phyloP scores from a whole-genome alignment of 2,329 filamentous ascomycete genomes.

The Cryoendolithus antarcticus region DNA sequence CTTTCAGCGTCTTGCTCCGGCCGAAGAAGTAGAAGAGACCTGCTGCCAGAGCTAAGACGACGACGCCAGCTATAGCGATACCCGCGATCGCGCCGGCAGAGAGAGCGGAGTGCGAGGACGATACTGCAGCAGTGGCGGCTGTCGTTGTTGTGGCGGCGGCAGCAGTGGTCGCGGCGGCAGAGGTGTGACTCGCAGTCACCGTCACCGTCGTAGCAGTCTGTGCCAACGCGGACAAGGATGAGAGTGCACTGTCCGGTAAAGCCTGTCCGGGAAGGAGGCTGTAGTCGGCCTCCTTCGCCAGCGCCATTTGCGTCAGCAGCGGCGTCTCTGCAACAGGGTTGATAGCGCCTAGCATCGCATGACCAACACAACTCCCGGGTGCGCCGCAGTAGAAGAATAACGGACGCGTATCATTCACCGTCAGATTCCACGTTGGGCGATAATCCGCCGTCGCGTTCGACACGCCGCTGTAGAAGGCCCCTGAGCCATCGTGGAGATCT shows the following conservation, averaged over 20 bases:
- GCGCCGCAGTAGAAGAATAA: slow-evolving; percentile 62
- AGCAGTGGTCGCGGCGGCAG: slow-evolving; percentile 7
- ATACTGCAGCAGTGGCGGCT: slow-evolving; percentile 5
- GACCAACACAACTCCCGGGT: slow-evolving; percentile 48
- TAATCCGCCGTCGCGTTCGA: slow-evolving; percentile 2
- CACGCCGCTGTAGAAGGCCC: slow-evolving; percentile 15
- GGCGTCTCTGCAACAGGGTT: slow-evolving; percentile 40
- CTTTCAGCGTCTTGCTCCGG: slow-evolving; percentile 18
- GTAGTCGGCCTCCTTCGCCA: slow-evolving; percentile 16
- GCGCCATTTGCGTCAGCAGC: slow-evolving; percentile 18
- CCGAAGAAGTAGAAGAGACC: slow-evolving; percentile 53
- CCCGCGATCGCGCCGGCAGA: slow-evolving; percentile 31
- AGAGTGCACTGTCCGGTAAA: slow-evolving; percentile 26
- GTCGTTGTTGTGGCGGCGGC: slow-evolving; percentile 7
- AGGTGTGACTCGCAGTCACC: slow-evolving; percentile 7
- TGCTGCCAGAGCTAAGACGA: slow-evolving; percentile 48
- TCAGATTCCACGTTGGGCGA: slow-evolving; percentile 19
- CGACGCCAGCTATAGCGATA: slow-evolving; percentile 51
- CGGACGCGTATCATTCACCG: slow-evolving; percentile 50
- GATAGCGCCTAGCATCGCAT: slow-evolving; percentile 65
- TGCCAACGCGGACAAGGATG: slow-evolving; percentile 13
- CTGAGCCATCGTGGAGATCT: slow-evolving; percentile 10
- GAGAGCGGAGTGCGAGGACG: slow-evolving; percentile 11
- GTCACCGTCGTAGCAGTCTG: slow-evolving; percentile 11
- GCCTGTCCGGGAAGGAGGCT: slow-evolving; percentile 28